These are phyloP conservation scores for Phytophthora hybrid DNA, from an alignment of 352 stramenopile genomes.

Conservation along the genomic window DNA sequence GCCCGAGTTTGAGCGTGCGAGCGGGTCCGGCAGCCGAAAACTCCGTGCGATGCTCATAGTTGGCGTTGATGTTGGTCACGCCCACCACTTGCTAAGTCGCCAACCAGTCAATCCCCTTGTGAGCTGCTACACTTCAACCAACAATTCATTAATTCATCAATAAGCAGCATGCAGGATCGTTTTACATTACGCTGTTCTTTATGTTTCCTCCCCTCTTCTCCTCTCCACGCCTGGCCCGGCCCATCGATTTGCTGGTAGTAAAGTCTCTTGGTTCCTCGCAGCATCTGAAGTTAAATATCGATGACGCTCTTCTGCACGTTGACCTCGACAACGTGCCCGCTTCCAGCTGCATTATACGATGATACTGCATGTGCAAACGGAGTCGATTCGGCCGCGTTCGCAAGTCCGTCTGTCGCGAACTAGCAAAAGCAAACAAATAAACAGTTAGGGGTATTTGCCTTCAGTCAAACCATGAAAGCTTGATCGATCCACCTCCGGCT, in stretches of 20 bases:
- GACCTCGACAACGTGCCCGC: slow-evolving; percentile 24
- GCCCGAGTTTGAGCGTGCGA: slow-evolving; percentile 85
- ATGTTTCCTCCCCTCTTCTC: neutral
- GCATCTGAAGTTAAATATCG: slow-evolving; percentile 17
- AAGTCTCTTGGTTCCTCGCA: neutral
- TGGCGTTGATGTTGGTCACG: slow-evolving; percentile 82
- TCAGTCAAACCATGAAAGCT: neutral
- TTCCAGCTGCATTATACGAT: slow-evolving; percentile 46
- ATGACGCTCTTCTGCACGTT: slow-evolving; percentile 27
- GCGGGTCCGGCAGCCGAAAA: slow-evolving; percentile 60
- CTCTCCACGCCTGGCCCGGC: neutral
- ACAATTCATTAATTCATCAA: too few relatives aligned
- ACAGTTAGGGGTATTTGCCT: neutral
- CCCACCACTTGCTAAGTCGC: slow-evolving; percentile 66
- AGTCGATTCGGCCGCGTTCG: slow-evolving; percentile 49
- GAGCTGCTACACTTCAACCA: neutral
- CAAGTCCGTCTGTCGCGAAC: slow-evolving; percentile 59
- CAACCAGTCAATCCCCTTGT: neutral
- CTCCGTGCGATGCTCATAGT: slow-evolving; percentile 74
- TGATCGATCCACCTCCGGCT: slow-evolving; percentile 58
- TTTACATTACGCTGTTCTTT: slow-evolving; percentile 1
- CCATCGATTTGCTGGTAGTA: neutral
- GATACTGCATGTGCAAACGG: slow-evolving; percentile 70
- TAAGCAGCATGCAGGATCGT: neutral
- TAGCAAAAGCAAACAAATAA: slow-evolving; percentile 25